Evolutionary conservation across 75 land plant genomes (phyloP).

Genomic region (Selaginella moellendorffii): DNA sequence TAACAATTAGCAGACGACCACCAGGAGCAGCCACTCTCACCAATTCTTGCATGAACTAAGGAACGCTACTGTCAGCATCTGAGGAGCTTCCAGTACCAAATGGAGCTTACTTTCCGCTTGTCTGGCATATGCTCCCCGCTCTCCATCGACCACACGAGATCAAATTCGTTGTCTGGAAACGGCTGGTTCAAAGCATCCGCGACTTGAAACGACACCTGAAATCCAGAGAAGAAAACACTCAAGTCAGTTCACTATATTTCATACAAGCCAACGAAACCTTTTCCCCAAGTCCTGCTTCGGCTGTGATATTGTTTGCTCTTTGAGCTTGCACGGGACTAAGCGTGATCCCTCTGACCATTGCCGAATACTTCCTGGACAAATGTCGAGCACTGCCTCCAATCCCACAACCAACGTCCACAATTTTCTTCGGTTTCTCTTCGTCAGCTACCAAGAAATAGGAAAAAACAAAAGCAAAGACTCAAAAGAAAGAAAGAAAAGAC

Average conservation of each 20-base stretch:
- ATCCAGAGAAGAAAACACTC: too few relatives aligned
- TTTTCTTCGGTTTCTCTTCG: slow-evolving; percentile 28
- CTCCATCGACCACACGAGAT: slow-evolving; percentile 99
- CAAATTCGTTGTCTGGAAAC: slow-evolving; percentile 71
- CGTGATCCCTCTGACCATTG: slow-evolving; percentile 62
- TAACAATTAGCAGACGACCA: slow-evolving; percentile 77
- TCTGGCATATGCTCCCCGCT: slow-evolving; percentile 99
- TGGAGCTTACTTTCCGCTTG: slow-evolving; percentile 68
- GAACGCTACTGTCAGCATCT: too few relatives aligned
- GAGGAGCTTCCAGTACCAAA: too few relatives aligned
- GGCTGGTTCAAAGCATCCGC: slow-evolving; percentile 91
- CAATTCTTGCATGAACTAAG: slow-evolving; percentile 72
- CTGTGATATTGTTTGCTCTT: slow-evolving; percentile 57
- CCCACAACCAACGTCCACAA: slow-evolving; percentile 97
- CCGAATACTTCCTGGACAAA: slow-evolving; percentile 67
- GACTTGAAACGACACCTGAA: slow-evolving; percentile 76
- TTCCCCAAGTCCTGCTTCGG: slow-evolving; percentile 36
- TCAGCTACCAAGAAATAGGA: slow-evolving; percentile 24
- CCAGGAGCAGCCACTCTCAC: slow-evolving; percentile 86
- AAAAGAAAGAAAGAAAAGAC: too few relatives aligned
- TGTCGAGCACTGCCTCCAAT: slow-evolving; percentile 97
- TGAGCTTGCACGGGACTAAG: slow-evolving; percentile 79
- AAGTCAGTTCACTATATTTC: too few relatives aligned
- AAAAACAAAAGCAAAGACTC: too few relatives aligned
- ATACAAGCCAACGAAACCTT: too few relatives aligned